phyloP scores from a whole-genome alignment of 2,329 filamentous ascomycete species.

The Fusarium marasasianum region DNA sequence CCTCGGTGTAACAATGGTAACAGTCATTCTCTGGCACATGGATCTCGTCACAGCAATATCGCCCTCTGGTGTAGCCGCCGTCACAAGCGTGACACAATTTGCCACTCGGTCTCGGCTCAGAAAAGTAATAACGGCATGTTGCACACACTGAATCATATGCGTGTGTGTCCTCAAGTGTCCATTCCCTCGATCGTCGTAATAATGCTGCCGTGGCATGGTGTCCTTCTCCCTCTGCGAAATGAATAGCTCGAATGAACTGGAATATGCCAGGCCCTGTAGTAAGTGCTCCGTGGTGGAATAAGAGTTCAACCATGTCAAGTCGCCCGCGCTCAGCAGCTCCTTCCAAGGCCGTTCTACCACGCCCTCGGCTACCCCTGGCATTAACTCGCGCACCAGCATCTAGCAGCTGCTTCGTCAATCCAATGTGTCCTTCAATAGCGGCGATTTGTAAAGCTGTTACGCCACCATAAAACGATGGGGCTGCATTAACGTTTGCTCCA shows the following conservation, averaged over 20 bases:
- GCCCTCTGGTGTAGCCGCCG: rapidly evolving
- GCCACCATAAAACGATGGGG: background rate
- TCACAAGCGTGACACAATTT: rapidly evolving
- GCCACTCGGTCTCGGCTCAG: too few species aligned
- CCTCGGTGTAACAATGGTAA: background rate
- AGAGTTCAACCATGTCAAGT: background rate
- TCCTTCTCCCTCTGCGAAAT: rapidly evolving
- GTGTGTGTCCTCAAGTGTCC: background rate
- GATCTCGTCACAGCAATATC: background rate
- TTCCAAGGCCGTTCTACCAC: background rate
- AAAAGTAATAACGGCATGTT: too few species aligned
- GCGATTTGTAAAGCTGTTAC: background rate
- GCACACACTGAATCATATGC: rapidly evolving
- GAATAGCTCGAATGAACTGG: background rate
- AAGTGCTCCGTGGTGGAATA: background rate
- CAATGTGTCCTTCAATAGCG: background rate
- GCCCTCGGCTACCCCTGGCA: rapidly evolving
- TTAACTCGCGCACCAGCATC: background rate
- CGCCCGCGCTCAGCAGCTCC: slow-evolving; percentile 1
- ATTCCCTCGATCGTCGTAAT: background rate
- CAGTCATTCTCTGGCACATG: background rate
- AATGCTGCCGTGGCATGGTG: background rate
- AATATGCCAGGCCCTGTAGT: background rate
- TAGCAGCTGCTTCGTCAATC: background rate
- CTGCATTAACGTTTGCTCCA: background rate